Base-by-base conservation (phyloP, 1,139 yeast species). In the Saccharomyces hybrid region DNA sequence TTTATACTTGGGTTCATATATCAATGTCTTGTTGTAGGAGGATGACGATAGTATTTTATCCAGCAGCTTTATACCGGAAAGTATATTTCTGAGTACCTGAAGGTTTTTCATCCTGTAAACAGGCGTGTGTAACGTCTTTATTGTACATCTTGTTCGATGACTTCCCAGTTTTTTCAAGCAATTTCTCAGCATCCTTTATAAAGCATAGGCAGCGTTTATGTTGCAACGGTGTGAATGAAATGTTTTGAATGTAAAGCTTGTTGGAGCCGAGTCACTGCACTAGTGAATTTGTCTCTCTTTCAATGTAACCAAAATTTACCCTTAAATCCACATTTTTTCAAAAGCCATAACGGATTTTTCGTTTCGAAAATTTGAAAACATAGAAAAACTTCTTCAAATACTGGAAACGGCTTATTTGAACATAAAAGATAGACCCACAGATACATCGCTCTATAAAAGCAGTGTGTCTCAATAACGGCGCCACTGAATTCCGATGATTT, bases 111-210 rank as follows among this genome's bases (percentile, higher is more conserved):
- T 49, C n/a, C 55, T 54, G 51, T 61, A 58, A 16, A 63, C 60
- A 1, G 68, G 68, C 4, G 70, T 67, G 48, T 63, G 62, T 19
- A 65, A 51, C 4, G 70, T 68, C 55, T 66, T 66, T 21, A 65
- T 19, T 19, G 44, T 14, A 19, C 44, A 16, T 16, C 7, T 38
- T 19, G 44, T 19, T 38, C 19, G 44, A 16, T 38, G 6, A 38
- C 19, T 16, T 38, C 44, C 24, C 24, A 38, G 19, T 38, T 16
- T 16, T 24, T 24, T 38, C n/a, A 38, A 16, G 19, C n/a, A 38
- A 16, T 38, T 38, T 9, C 11, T 19, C 24, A 38, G n/a, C 44
- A 38, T 38, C 4, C 44, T 38, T 4, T 16, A 16, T 11, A 38
- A 16, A 38, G 24, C 44, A 38, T 38, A 38, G 9, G 24, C 9